Base-by-base conservation (phyloP, 495 filamentous ascomycete species). In the Xylaria longipes region DNA sequence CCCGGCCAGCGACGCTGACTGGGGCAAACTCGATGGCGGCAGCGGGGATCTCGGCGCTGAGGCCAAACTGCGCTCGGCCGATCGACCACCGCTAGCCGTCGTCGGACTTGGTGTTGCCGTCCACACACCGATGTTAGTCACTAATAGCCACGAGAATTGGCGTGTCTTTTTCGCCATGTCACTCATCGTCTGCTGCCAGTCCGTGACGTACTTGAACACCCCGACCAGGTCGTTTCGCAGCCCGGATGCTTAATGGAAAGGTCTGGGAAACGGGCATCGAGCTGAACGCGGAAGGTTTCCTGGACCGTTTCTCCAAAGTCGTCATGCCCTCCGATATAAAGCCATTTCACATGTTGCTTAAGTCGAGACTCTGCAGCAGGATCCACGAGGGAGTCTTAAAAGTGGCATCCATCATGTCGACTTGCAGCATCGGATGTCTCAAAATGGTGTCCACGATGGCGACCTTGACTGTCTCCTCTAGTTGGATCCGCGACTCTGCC, bases 41-140 rank as follows among this genome's bases (percentile, higher is more conserved):
- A 37, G 73, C 61, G 56, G 71, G 62, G 45, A 69, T 66, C 73
- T 75, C 73, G 27, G 75, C 73, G 65, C 75, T 75, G 9, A 75
- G 54, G 33, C 35, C 69, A 65, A 76, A 75, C 56, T 76, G 73
- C 33, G 73, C 73, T 63, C 65, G 58, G 7, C 35, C 11, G 20
- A 75, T 70, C n/a, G 61, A 71, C 73, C 75, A 76, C 31, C 46
- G 29, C 65, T 76, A 14, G 65, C 45, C 50, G 14, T 63, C 58
- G 8, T 58, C 71, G 57, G 43, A n/a, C n/a, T n/a, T n/a, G n/a
- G n/a, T n/a, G n/a, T n/a, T 5, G 5, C 25, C 27, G 22, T 29
- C 12, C 27, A 50, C 65, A 72, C 70, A 27, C 73, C 73, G 45
- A 74, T 27, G 60, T 72, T 72, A 31, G 73, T 74, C 37, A 74